Evolutionary conservation across 2,329 filamentous ascomycete species (phyloP), one percentile per base, ranked within the genome.

Genomic region (Parasarocladium wereldwijsianum): DNA sequence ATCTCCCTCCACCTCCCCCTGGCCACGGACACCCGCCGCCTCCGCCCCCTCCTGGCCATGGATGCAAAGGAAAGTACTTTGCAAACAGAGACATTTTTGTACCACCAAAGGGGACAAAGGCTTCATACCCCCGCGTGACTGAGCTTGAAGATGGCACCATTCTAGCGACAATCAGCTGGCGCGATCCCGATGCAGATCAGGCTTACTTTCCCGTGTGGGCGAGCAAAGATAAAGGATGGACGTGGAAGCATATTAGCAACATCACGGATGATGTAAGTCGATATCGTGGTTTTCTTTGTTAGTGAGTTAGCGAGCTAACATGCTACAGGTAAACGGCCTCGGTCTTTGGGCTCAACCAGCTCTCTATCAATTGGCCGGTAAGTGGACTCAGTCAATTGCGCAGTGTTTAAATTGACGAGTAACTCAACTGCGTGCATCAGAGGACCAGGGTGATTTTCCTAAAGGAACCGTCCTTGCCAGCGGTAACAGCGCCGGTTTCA

Each of bases 341-440:
- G 76, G 76, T n/a, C 48, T 79, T 30, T 63, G 71, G 13, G 77
- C 77, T 43, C 76, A 82, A 43, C 76, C 76, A 0, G 66, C 69
- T 46, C 55, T 82, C 8, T 78, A 76, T 43, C 62, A 70, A 37
- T 60, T 81, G 7, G 64, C 68, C 0, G 51, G 64, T 30, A 22
- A 26, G 13, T 10, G 13, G 10, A n/a, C n/a, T 5, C 5, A 6
- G 13, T 18, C 7, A 28, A 19, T 22, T 14, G 5, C 15, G 16
- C 7, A 12, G 12, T 12, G 11, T 4, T 13, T 5, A 19, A 23
- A 21, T 7, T 32, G 44, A 51, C 8, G n/a, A n/a, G n/a, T n/a
- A n/a, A n/a, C n/a, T n/a, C n/a, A n/a, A n/a, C n/a, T n/a, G n/a
- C n/a, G 55, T 79, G 32, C 20, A 17, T 10, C n/a, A 30, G 28